Evolutionary conservation across 495 filamentous ascomycete genomes (phyloP), one percentile per base, ranked within the genome.

Genomic region (Hypomontagnella monticulosa): DNA sequence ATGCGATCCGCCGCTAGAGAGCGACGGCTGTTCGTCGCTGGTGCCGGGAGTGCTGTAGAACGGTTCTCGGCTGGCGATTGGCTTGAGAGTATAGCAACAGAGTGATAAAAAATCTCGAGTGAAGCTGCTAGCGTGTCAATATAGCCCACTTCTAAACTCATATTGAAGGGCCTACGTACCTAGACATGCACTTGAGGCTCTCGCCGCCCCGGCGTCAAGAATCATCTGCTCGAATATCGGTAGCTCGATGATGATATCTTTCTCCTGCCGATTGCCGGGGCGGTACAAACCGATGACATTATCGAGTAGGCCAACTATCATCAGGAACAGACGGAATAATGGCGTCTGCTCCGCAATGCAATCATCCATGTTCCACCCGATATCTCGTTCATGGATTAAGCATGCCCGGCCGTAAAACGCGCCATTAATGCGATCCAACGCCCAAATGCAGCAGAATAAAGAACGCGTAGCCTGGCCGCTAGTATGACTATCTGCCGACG

Each of bases 141-240:
- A 57, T 12, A 14, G 4, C 15, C 37, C 15, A 27, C 9, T 7
- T 65, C 30, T 20, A 23, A 32, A 10, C 30, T 10, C 44, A 7
- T 15, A 12, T n/a, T 9, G 5, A 43, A 9, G 33, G 4, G 8
- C 70, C 47, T 43, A 75, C 78, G 67, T 75, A 81, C 87, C 87
- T 32, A 85, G 70, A 27, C 76, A 71, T 9, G 68, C 65, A 16
- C 74, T 75, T 12, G 79, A 66, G 41, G 81, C 72, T 6, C 72
- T 69, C 19, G 74, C 72, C 0, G 78, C 80, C 1, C 72, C 77
- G 1, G 76, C 78, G 14, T 82, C 76, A 3, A 81, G 51, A 2
- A 90, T 82, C 54, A 91, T 80, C 46, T 88, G 85, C 75, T 93
- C 89, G 54, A 91, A 87, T 7, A 85, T 83, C 0, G 88, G 85